Evolutionary conservation across 2,329 filamentous ascomycete species (phyloP).

Genomic region (Aspergillus ustus): DNA sequence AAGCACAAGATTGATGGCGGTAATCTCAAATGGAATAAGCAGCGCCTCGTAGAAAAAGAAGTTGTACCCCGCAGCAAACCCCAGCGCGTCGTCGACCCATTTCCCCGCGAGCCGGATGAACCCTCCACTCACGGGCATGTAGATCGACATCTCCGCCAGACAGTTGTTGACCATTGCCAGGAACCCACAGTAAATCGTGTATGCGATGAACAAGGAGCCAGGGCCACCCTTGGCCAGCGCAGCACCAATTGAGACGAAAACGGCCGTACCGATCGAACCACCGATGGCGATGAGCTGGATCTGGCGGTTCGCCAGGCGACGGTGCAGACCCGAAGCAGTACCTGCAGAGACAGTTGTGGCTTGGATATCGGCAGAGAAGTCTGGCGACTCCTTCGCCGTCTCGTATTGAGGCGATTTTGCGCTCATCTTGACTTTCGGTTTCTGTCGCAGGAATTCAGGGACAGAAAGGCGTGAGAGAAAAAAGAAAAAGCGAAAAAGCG

Average conservation of each 20-base stretch:
- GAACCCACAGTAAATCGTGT: conserved; percentile 35
- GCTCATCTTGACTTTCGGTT: not conserved
- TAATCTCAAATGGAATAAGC: conserved; percentile 48
- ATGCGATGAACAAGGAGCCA: conserved; percentile 44
- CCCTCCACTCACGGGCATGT: conserved; percentile 46
- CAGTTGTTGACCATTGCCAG: conserved; percentile 45
- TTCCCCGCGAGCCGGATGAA: conserved; percentile 49
- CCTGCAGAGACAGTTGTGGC: not conserved
- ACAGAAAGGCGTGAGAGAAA: not conserved
- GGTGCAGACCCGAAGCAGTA: conserved; percentile 14
- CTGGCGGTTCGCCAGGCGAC: conserved; percentile 23
- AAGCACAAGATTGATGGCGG: conserved; percentile 47
- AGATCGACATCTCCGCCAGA: conserved; percentile 52
- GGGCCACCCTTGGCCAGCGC: conserved; percentile 45
- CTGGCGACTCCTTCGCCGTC: conserved; percentile 3
- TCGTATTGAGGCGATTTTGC: not conserved
- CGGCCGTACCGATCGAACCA: conserved; percentile 45
- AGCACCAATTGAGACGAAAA: conserved; percentile 46
- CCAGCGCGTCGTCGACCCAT: conserved; percentile 53
- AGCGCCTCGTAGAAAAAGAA: conserved; percentile 53
- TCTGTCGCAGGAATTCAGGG: not conserved
- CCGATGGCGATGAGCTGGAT: conserved; percentile 44
- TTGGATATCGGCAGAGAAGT: conserved; percentile 2
- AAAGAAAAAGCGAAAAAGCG: not conserved
- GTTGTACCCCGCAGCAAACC: conserved; percentile 53